Conservation (phyloP, 441 rosid genomes). For the Jatropha podagrica region DNA sequence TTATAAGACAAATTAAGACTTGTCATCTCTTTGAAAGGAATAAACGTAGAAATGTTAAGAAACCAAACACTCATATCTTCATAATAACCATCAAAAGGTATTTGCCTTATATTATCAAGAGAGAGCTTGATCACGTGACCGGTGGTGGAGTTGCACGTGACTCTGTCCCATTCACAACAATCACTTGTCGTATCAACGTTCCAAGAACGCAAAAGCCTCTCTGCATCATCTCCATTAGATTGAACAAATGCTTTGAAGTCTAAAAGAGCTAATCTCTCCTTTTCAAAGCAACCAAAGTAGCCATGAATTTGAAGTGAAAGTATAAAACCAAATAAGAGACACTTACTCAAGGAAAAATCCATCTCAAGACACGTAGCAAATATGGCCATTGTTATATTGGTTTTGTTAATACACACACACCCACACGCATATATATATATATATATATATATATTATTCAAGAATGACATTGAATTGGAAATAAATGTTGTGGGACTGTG, state of each 20-base stretch:
- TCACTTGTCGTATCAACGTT: neutral
- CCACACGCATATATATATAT: neutral
- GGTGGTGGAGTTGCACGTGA: neutral
- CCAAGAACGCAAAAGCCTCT: conserved; percentile 15
- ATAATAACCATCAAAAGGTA: conserved; percentile 7
- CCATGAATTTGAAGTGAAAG: neutral
- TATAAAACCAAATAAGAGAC: neutral
- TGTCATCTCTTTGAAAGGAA: conserved; percentile 6
- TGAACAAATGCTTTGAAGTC: conserved; percentile 3
- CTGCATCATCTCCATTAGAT: neutral
- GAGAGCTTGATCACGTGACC: neutral
- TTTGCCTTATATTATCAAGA: neutral
- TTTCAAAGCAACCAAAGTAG: conserved; percentile 4
- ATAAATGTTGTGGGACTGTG: neutral
- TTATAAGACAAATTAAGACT: conserved; percentile 15
- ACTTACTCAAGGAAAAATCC: neutral
- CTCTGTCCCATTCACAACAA: conserved; percentile 14
- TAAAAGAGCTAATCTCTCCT: conserved; percentile 16
- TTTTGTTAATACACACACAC: neutral
- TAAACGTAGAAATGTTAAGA: conserved; percentile 3
- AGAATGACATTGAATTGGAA: neutral
- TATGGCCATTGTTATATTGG: neutral
- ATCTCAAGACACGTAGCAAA: neutral
- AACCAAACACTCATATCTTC: conserved; percentile 10
- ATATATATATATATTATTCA: neutral